Base-by-base conservation (phyloP, 1,139 yeast species). In the Entelexis sorbosivorans region DNA sequence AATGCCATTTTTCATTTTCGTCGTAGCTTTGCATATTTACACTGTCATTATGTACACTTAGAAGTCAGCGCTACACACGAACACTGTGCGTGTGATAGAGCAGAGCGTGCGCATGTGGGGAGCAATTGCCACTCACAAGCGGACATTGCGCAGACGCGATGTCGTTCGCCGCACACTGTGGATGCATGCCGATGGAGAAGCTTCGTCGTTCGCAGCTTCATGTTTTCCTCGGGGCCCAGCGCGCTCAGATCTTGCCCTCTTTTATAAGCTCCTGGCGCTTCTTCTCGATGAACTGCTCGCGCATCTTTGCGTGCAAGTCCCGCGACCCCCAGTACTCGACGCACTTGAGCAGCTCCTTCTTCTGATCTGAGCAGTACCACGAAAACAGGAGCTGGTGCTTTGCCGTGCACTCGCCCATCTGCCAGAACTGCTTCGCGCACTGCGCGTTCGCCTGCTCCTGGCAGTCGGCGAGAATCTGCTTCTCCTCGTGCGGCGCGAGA, bases 401-500 rank as follows among this genome's bases (percentile, higher is more conserved):
- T 55, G 73, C 69, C 24, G 82, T 76, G 63, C 87, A 81, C 44
- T 70, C 68, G 3, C 78, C 78, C 60, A 77, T 76, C 26, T 63
- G 73, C 61, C 60, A 73, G 48, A 84, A 87, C 53, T 74, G 70
- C 35, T 75, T 81, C 60, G 82, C 88, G 66, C 96, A 88, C 56
- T 71, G 69, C 47, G 75, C 73, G 69, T 87, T 84, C 0, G 95
- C 79, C 64, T 75, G 76, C 56, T 74, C 78, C 66, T 87, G 83
- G 79, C 93, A 81, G 61, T 87, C 76, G 60, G 79, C 81, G 59
- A 87, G 78, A 34, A 87, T 80, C 59, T 81, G 78, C 67, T 82
- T 82, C 64, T 88, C 96, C 64, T 88, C 96, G 59, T 76, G 76
- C 3, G 96, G 95, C 0, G 93, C 79, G 39, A 88, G 72, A 60